Conservation (phyloP, 164 flowering plant species). For the Liriodendron chinense region DNA sequence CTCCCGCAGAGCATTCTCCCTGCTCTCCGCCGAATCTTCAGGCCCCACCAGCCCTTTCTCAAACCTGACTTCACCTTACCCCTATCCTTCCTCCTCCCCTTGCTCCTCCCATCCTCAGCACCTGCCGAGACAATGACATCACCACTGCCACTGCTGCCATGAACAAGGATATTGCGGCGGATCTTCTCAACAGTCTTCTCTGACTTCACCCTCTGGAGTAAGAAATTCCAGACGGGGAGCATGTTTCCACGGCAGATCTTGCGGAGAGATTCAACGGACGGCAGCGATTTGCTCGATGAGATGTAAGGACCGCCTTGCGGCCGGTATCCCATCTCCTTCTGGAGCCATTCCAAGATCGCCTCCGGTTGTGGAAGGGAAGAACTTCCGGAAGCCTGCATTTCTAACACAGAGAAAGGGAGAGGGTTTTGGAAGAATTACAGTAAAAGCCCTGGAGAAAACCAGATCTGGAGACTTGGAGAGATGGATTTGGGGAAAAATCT, state of each 20-base stretch:
- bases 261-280: constrained; percentile 66
- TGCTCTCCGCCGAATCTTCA: constrained; percentile 39
- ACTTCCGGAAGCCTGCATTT: constrained; percentile 57
- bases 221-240: constrained; percentile 83
- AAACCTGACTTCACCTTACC: constrained; percentile 18
- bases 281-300: constrained; percentile 42
- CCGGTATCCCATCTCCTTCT: constrained; percentile 95
- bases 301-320: constrained; percentile 58
- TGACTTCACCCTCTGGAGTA: constrained; percentile 76
- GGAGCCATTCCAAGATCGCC: constrained; percentile 89
- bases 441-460: neutral
- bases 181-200: constrained; percentile 91
- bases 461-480: too few species aligned
- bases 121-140: constrained; percentile 13
- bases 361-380: constrained; percentile 57
- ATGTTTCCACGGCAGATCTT: constrained; percentile 89
- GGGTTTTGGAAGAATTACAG: neutral
- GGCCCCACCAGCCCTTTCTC: constrained; percentile 22
- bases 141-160: constrained; percentile 45
- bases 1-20: constrained; percentile 71
- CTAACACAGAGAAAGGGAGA: neutral
- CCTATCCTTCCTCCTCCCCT: constrained; percentile 38
- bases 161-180: constrained; percentile 78
- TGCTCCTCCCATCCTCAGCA: constrained; percentile 33
- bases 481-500: too few species aligned